Evolutionary conservation across 768 basidiomycete genomes (phyloP), one percentile per base, ranked within the genome.

Genomic region (Trametes maxima): DNA sequence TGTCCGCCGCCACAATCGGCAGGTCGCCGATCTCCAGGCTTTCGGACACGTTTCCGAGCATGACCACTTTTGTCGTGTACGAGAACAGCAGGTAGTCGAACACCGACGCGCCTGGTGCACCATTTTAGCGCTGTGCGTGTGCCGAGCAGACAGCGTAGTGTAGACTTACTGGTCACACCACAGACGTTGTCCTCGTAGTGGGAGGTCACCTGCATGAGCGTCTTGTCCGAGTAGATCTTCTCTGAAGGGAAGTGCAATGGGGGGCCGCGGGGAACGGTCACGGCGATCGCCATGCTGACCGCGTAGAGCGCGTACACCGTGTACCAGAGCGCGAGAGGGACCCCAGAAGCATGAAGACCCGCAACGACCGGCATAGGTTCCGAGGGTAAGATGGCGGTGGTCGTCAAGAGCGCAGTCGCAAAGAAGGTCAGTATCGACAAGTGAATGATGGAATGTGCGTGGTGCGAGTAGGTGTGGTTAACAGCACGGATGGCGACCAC

Each of bases 21-120:
- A 97, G 77, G 70, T 97, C 94, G 61, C 87, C 92, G 21, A 94
- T 92, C 65, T 96, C 91, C 47, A 96, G 81, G 59, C 83, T 88
- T 57, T 83, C 80, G 1, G 88, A 79, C 2, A 78, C 79, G 73
- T 92, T 85, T 2, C 93, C 94, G 43, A 94, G 85, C 83, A 87
- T 86, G 57, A 95, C 85, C 14, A 97, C 91, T 62, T 89, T 87
- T 0, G 93, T 95, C 39, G 90, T 92, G 72, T 94, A 95, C 16
- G 86, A 86, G 74, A 97, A 97, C n/a, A 94, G 74, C 5, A 97
- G 73, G 52, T 78, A 75, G 57, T 82, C 83, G 79, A 81, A 84
- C 0, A 81, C 76, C 5, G 86, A 87, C 22, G 85, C 79, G 58
- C 80, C 87, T 81, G 68, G 59, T 37, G 59, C 35, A 44, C 14